These are phyloP conservation scores for Solidago caesia DNA, from an alignment of 129 eudicot genomes.

Conservation along the genomic window DNA sequence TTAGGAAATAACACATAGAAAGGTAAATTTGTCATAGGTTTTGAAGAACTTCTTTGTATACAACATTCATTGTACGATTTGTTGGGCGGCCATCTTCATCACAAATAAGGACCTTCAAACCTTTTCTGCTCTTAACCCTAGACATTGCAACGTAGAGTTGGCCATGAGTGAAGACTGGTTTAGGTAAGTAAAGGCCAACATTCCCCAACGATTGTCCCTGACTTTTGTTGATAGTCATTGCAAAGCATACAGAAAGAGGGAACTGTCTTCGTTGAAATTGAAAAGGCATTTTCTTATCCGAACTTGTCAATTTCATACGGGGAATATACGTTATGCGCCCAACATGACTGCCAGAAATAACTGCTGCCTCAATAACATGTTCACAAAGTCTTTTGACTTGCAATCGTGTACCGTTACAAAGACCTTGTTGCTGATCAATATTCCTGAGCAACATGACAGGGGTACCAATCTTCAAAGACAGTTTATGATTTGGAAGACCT, in stretches of 20 bases:
- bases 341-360: background rate
- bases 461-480: background rate
- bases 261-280: background rate
- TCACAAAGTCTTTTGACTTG: background rate
- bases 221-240: background rate
- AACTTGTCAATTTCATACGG: too few relatives aligned
- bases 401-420: background rate
- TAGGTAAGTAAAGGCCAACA: background rate
- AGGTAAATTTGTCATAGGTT: background rate
- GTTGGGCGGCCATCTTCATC: background rate
- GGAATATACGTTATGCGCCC: background rate
- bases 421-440: background rate
- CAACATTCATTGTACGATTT: background rate
- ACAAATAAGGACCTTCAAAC: background rate
- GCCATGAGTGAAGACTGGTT: background rate
- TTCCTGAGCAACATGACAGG: conserved; percentile 5
- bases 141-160: background rate
- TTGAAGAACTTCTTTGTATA: background rate
- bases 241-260: background rate
- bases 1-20: too few relatives aligned
- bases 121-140: background rate
- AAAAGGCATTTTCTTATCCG: background rate
- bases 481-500: background rate
- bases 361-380: background rate
- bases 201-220: background rate